phyloP scores from a whole-genome alignment of 805 yeast species.

The Saccharomyces jurei region DNA sequence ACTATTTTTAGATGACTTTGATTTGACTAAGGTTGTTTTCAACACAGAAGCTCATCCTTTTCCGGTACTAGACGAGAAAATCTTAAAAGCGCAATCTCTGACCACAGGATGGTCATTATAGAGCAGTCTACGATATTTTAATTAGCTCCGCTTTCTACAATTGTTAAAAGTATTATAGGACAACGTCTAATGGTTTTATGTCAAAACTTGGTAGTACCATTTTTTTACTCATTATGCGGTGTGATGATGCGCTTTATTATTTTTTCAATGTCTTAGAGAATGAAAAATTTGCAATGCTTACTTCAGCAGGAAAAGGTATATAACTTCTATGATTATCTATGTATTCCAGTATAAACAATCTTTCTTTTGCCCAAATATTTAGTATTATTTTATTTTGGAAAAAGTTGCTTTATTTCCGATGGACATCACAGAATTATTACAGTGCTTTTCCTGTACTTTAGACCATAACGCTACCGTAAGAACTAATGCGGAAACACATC shows the following conservation, averaged over 20 bases:
- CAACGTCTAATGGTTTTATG: neutral
- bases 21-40: slow-evolving; percentile 64
- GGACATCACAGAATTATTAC: slow-evolving; percentile 62
- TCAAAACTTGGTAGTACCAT: too few relatives aligned
- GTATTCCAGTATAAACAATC: neutral
- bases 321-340: neutral
- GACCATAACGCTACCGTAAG: slow-evolving; percentile 56
- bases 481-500: slow-evolving; percentile 59
- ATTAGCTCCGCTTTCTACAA: neutral
- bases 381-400: neutral
- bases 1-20: slow-evolving; percentile 66
- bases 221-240: neutral
- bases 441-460: slow-evolving; percentile 73
- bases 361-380: neutral
- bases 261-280: neutral
- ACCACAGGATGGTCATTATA: slow-evolving; percentile 25
- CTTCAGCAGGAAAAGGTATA: neutral
- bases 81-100: slow-evolving; percentile 11
- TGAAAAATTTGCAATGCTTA: neutral
- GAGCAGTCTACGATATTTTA: slow-evolving; percentile 4
- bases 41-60: slow-evolving; percentile 93
- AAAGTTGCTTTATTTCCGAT: slow-evolving; percentile 28
- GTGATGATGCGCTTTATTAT: neutral
- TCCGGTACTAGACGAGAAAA: slow-evolving; percentile 44
- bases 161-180: neutral